Conservation (phyloP, 306 rosid genomes). For the Gillenia trifoliata region DNA sequence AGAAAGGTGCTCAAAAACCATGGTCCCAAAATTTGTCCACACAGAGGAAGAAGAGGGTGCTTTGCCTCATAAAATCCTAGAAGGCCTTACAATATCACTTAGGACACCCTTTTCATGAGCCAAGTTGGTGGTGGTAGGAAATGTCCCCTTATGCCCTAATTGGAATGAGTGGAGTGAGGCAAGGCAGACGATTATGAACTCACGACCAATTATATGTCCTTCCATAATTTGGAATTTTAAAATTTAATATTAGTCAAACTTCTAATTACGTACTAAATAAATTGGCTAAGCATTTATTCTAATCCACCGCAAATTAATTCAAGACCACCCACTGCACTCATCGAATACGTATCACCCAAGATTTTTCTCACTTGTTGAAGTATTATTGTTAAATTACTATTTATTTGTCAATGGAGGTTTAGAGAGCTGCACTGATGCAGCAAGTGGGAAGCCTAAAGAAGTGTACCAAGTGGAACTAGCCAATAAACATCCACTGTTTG, state of each 20-base stretch:
- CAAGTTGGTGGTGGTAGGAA: constrained; percentile 3
- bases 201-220: neutral
- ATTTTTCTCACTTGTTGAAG: too few relatives aligned
- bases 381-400: neutral
- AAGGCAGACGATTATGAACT: neutral
- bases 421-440: neutral
- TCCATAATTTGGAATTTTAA: neutral
- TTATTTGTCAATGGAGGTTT: constrained; percentile 11
- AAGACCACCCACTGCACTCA: too few relatives aligned
- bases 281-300: too few relatives aligned
- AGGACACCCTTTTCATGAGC: neutral
- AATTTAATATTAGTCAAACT: constrained; percentile 14
- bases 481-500: neutral
- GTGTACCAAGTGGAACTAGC: neutral
- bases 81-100: neutral
- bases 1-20: neutral
- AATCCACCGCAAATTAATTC: too few relatives aligned
- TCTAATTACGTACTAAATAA: too few relatives aligned
- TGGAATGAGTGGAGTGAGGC: constrained; percentile 2
- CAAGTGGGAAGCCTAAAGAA: constrained; percentile 10
- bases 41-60: constrained; percentile 1
- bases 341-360: too few relatives aligned
- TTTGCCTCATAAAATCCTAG: neutral
- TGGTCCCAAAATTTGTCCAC: constrained; percentile 16
- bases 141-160: neutral